Evolutionary conservation across 805 yeast genomes (phyloP), one percentile per base, ranked within the genome.

Genomic region (Monosporozyma unispora): DNA sequence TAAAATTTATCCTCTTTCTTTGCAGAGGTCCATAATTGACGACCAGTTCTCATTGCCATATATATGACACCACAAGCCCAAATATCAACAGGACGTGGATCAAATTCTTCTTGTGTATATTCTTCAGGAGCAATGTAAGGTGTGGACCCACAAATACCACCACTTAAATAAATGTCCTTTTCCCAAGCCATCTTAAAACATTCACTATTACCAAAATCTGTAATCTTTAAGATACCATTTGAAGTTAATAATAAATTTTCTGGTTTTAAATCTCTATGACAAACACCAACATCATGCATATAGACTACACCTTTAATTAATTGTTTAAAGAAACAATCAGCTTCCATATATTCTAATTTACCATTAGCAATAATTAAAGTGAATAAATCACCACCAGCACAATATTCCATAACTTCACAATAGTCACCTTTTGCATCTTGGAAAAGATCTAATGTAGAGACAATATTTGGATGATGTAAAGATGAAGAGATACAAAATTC

Each of bases 61-160:
- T 85, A 88, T 33, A 88, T 87, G 10, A 88, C 91, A 46, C 96
- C 96, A 70, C 95, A 87, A 0, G 96, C 81, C 96, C 96, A 88
- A 35, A 87, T 80, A 68, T 88, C 96, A 6, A 85, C 84, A 33
- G 84, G 76, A 50, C 96, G 69, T 2, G 95, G 85, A 67, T 88
- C 96, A 66, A 86, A 88, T 59, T 79, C 81, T 38, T 75, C 70
- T 2, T 76, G 72, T 47, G 61, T 54, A 64, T 81, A 84, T 56
- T 84, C 93, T 67, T 88, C 96, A 0, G 96, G 96, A 0, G 96
- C 95, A 60, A 89, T 86, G 64, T 88, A 88, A 2, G 96, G 96
- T 7, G 85, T 79, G 0, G 93, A 83, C 8, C 96, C 96, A 66
- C 89, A 83, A 6, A 87, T 74, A 4, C 95, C 95, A 45, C 79